phyloP scores from a whole-genome alignment of 176 grass and related monocot species.

The Juncus effusus region DNA sequence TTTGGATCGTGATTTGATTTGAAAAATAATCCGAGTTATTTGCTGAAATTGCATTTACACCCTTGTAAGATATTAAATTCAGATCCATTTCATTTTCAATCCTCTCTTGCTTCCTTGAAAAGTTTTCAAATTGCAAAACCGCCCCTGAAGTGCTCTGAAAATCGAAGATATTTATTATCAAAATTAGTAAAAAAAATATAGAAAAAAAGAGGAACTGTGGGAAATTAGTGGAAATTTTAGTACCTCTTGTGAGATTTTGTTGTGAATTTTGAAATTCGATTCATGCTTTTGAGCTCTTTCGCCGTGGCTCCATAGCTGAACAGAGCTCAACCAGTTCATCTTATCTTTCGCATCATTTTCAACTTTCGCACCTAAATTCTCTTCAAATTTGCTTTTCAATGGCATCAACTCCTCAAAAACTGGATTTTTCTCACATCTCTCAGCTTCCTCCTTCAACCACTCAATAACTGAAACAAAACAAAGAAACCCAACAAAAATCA shows the following conservation, averaged over 20 bases:
- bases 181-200: conserved; percentile 11
- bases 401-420: conserved; percentile 25
- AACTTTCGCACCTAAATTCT: conserved; percentile 18
- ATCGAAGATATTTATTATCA: background rate
- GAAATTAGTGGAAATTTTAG: background rate
- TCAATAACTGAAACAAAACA: conserved; percentile 50
- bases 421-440: conserved; percentile 19
- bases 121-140: conserved; percentile 1
- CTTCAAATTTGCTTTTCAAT: conserved; percentile 31
- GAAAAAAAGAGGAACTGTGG: background rate
- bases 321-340: conserved; percentile 90
- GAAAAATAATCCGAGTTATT: conserved; percentile 31
- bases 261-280: conserved; percentile 21
- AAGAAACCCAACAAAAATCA: background rate
- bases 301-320: conserved; percentile 71
- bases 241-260: conserved; percentile 39
- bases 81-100: conserved; percentile 27
- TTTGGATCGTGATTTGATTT: conserved; percentile 19
- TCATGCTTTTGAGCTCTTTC: conserved; percentile 23
- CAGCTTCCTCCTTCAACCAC: conserved; percentile 61
- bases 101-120: conserved; percentile 13
- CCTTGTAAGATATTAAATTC: conserved; percentile 33
- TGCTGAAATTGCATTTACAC: conserved; percentile 27
- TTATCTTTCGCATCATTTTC: conserved; percentile 61
- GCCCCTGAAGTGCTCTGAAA: background rate